Percentiles rank a stretch among this genome's conserved stretches.
Evolutionary conservation across 148 eudicot species (phyloP).

Genomic region (Heliamphora exappendiculata): DNA sequence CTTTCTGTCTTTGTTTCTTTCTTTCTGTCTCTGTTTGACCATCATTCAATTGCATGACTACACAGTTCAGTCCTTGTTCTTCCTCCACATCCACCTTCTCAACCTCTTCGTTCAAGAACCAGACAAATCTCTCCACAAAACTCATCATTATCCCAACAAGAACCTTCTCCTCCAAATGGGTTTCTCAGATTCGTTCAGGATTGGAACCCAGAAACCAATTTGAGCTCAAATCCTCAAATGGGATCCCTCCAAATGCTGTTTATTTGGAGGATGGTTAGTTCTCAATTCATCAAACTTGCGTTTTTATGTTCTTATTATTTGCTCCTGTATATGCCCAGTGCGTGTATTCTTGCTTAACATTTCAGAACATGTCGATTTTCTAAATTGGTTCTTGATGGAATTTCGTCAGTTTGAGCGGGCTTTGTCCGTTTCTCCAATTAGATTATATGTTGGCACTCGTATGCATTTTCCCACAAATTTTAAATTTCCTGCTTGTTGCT

Average conservation of each 20-base stretch:
- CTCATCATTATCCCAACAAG: constrained; percentile 26
- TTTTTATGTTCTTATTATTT: background rate
- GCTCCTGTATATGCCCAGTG: background rate
- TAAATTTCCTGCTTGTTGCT: background rate
- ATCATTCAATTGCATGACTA: constrained; percentile 32
- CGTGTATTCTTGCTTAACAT: background rate
- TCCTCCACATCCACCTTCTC: constrained; percentile 29
- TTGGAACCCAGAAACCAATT: constrained; percentile 34
- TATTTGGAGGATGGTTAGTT: constrained; percentile 50
- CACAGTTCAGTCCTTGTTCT: constrained; percentile 35
- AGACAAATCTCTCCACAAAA: constrained; percentile 12
- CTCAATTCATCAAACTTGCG: background rate
- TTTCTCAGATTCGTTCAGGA: constrained; percentile 36
- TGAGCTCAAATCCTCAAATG: constrained; percentile 55
- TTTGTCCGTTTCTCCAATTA: background rate
- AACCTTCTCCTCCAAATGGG: constrained; percentile 40
- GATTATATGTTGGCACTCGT: background rate
- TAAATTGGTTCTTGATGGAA: background rate
- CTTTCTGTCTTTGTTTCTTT: background rate
- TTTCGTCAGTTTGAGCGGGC: background rate
- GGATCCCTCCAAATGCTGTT: constrained; percentile 52
- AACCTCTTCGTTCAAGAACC: constrained; percentile 19
- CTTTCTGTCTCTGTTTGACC: background rate
- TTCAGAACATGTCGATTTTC: background rate
- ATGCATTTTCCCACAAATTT: background rate